phyloP scores from a whole-genome alignment of 2,329 filamentous ascomycete species.

The Colletotrichum destructivum region DNA sequence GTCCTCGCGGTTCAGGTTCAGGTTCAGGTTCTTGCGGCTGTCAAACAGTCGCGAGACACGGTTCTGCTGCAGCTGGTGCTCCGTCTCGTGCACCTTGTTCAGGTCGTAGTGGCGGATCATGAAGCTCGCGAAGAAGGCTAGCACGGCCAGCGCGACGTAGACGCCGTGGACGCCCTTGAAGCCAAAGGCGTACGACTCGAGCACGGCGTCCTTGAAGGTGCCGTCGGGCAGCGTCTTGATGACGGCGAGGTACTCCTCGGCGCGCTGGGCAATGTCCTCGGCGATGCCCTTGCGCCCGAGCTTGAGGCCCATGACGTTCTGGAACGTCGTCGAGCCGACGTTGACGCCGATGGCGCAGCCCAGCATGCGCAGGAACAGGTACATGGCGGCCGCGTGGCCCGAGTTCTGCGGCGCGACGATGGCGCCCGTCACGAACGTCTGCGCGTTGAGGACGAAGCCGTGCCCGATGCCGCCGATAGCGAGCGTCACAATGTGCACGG shows the following conservation, averaged over 20 bases:
- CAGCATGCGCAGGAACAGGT: conserved; percentile 44
- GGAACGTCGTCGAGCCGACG: conserved; percentile 44
- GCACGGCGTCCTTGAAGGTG: conserved; percentile 37
- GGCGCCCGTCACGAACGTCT: conserved; percentile 46
- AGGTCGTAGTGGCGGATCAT: conserved; percentile 40
- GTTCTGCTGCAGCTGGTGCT: conserved; percentile 36
- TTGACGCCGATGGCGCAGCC: conserved; percentile 44
- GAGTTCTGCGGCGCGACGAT: conserved; percentile 40
- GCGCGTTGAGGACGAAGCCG: conserved; percentile 45
- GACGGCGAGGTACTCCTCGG: conserved; percentile 38
- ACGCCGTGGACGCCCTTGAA: conserved; percentile 42
- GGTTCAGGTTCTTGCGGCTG: background rate
- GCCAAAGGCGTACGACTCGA: conserved; percentile 38
- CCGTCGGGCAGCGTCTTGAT: conserved; percentile 37
- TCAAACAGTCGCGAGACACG: conserved; percentile 33
- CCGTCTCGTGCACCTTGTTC: conserved; percentile 39
- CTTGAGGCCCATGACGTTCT: conserved; percentile 45
- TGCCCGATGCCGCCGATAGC: conserved; percentile 44
- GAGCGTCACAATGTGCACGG: conserved; percentile 41
- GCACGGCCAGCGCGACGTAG: conserved; percentile 33
- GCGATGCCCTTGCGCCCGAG: conserved; percentile 39
- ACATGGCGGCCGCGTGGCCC: conserved; percentile 43
- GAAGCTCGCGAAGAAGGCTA: conserved; percentile 38
- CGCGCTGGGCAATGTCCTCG: conserved; percentile 34
- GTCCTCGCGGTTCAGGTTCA: background rate